Base-by-base conservation (phyloP, 768 basidiomycete genomes). In the Russula olivacea region DNA sequence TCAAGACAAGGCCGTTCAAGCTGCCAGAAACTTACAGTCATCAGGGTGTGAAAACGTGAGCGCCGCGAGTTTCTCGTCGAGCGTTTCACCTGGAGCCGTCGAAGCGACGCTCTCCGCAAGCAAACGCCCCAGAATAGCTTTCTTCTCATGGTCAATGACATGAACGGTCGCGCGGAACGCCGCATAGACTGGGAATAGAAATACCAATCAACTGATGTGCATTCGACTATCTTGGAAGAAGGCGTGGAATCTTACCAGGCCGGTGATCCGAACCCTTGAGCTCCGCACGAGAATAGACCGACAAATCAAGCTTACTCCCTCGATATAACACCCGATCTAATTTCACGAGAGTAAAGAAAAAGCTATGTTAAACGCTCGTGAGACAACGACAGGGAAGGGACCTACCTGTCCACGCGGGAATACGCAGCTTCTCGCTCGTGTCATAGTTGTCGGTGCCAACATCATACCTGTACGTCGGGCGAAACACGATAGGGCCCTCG, bases 381-480 rank as follows among this genome's bases (percentile, higher is more conserved):
- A 28, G 38, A 47, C 38, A 34, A 40, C 17, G 32, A n/a, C 43
- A 36, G 47, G 34, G 40, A 32, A 34, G 43, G 57, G 28, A 66
- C 81, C 63, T 60, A 93, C 93, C 93, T 69, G 96, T 98, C 95
- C 95, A 98, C 19, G 96, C 93, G 6, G 97, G 97, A 71, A 97
- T 88, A 28, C 97, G 83, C 82, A 87, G 84, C 77, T 98, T 99
- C 75, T 98, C 97, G 71, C 92, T 91, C 15, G 92, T 89, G 73
- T 99, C 97, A 72, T 98, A 99, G 53, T 80, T 79, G 65, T 97
- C 89, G 10, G 93, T 86, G 11, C 85, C 83, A 7, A 87, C 71
- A 70, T 89, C 86, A 70, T 95, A 98, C 66, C 92, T 90, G 76
- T 99, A 98, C 2, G 96, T 99, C 9, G 97, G 97, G 15, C 85